Evolutionary conservation across 2,329 filamentous ascomycete genomes (phyloP).

Genomic region (Emmonsiellopsis sp.): DNA sequence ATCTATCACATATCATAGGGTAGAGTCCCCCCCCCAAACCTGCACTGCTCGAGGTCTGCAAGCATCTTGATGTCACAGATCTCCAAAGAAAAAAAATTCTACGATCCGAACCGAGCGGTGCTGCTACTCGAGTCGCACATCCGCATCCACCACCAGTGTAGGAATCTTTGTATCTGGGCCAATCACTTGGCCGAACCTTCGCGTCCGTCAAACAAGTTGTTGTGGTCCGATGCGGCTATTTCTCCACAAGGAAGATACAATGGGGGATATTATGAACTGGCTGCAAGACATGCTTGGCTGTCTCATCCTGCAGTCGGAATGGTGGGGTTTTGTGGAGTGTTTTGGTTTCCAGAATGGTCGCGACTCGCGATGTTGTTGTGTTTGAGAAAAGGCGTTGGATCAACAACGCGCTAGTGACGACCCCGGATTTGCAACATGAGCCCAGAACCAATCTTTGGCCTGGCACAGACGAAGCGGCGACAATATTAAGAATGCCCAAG

Average conservation of each 20-base stretch:
- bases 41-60: too few species aligned
- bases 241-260: neutral
- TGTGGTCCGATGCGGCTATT: neutral
- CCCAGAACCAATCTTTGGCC: neutral
- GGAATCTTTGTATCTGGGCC: conserved; percentile 2
- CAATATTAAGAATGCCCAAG: neutral
- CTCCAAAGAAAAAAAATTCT: too few species aligned
- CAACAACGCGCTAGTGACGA: neutral
- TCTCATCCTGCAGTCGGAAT: neutral
- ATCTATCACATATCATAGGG: too few species aligned
- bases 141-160: too few species aligned
- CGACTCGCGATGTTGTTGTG: neutral
- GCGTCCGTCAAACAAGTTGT: conserved; percentile 10
- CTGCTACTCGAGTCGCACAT: too few species aligned
- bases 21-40: too few species aligned
- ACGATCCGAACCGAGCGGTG: too few species aligned
- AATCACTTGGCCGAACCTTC: conserved; percentile 9
- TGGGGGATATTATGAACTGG: neutral
- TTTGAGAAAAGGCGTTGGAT: neutral
- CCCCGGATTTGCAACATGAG: neutral
- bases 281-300: neutral
- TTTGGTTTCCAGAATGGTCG: neutral
- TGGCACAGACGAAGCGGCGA: too few species aligned
- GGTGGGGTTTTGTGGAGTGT: neutral
- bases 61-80: too few species aligned